These are phyloP conservation scores for Stevia rebaudiana DNA, from an alignment of 140 eudicot genomes.

Conservation along the genomic window DNA sequence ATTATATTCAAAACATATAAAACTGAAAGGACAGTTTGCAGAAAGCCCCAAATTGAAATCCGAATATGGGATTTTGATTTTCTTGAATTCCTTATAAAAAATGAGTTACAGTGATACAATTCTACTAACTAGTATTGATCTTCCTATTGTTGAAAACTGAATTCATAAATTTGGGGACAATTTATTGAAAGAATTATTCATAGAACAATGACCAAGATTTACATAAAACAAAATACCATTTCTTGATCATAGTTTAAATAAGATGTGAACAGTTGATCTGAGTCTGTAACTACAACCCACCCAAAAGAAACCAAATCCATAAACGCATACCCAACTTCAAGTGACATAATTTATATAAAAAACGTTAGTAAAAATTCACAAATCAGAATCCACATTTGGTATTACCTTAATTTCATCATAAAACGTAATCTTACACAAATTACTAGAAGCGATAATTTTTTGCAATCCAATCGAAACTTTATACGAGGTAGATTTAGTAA, in stretches of 20 bases:
- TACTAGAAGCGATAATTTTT: conserved; percentile 4
- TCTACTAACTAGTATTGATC: conserved; percentile 13
- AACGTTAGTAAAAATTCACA: conserved; percentile 12
- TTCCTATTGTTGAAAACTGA: background rate
- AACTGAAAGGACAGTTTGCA: background rate
- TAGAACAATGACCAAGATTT: background rate
- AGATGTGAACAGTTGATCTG: background rate
- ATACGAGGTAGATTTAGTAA: conserved; percentile 5
- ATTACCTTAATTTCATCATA: conserved; percentile 17
- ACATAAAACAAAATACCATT: background rate
- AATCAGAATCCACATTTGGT: conserved; percentile 17
- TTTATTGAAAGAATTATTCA: background rate
- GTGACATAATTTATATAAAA: background rate
- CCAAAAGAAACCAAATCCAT: conserved; percentile 5
- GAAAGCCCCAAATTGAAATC: background rate
- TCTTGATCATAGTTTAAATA: background rate
- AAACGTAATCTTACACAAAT: background rate
- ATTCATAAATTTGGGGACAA: background rate
- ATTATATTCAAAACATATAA: background rate
- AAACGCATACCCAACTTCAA: no score
- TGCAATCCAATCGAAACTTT: background rate
- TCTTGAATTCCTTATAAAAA: background rate
- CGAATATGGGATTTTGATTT: background rate
- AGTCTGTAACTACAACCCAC: conserved; percentile 9
- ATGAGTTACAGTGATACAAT: background rate